Evolutionary conservation across 2,329 filamentous ascomycete species (phyloP).

Genomic region (Aureobasidium mangrovei): DNA sequence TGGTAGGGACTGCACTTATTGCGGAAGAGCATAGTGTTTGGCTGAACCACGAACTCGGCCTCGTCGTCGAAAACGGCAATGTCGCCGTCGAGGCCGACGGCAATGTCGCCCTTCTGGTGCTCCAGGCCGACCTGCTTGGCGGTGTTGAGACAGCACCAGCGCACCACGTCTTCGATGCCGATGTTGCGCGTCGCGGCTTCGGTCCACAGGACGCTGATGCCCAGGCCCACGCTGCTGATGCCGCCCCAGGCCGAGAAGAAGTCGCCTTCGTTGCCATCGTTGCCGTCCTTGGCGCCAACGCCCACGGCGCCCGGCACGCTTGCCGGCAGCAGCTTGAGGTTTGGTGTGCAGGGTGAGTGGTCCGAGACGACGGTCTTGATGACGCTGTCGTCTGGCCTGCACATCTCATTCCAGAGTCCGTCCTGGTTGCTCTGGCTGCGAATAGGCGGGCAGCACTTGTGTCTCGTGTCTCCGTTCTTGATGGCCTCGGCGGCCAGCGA

Average conservation of each 20-base stretch:
- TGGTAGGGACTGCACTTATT: slow-evolving; percentile 91
- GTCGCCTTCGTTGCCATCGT: slow-evolving; percentile 53
- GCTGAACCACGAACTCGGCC: slow-evolving; percentile 60
- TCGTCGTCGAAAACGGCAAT: slow-evolving; percentile 85
- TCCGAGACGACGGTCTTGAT: slow-evolving; percentile 90
- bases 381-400: slow-evolving; percentile 56
- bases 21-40: slow-evolving; percentile 84
- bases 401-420: slow-evolving; percentile 75
- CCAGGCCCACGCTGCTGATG: slow-evolving; percentile 87
- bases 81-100: slow-evolving; percentile 78
- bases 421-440: slow-evolving; percentile 74
- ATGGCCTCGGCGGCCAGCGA: slow-evolving; percentile 76
- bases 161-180: slow-evolving; percentile 67
- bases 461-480: slow-evolving; percentile 73
- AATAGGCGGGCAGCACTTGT: slow-evolving; percentile 94
- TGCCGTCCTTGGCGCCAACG: slow-evolving; percentile 29
- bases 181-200: slow-evolving; percentile 50
- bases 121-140: slow-evolving; percentile 79
- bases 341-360: slow-evolving; percentile 91
- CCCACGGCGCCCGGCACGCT: slow-evolving; percentile 46
- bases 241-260: slow-evolving; percentile 97
- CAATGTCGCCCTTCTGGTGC: slow-evolving; percentile 71
- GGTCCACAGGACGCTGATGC: slow-evolving; percentile 82
- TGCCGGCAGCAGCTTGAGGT: slow-evolving; percentile 77
- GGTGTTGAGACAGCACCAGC: slow-evolving; percentile 78